Percentiles rank a stretch among this genome's conserved stretches.
Evolutionary conservation across 306 rosid species (phyloP).

Genomic region (Rosa lucieae): DNA sequence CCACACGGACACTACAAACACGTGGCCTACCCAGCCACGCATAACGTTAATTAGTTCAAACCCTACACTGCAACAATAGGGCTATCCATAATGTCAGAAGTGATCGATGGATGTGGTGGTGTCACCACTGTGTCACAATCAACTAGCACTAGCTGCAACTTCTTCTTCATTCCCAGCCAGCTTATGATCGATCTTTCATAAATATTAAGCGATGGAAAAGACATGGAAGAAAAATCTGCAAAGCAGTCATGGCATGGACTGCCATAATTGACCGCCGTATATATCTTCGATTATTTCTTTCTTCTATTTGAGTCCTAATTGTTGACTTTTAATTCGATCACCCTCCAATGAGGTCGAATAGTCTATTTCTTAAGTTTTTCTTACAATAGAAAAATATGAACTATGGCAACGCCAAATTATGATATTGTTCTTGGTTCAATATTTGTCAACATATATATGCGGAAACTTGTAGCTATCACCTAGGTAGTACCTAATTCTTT

Average conservation of each 20-base stretch:
- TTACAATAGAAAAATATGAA: not conserved
- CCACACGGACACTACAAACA: not conserved
- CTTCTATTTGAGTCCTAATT: not conserved
- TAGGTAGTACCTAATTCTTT: not conserved
- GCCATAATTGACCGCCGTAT: constrained; percentile 13
- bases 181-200: not conserved
- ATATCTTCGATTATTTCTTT: not conserved
- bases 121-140: not conserved
- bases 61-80: not conserved
- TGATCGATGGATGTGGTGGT: not conserved
- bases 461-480: constrained; percentile 2
- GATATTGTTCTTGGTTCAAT: not conserved
- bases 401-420: not conserved
- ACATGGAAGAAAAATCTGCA: constrained; percentile 4
- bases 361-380: not conserved
- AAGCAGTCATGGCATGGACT: constrained; percentile 1
- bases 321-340: not conserved
- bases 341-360: not conserved
- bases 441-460: not conserved
- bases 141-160: not conserved
- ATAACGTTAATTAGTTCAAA: not conserved
- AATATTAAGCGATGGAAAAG: not conserved
- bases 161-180: not conserved
- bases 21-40: not conserved
- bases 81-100: not conserved